Conservation (phyloP, 495 filamentous ascomycete species). For the Neurospora sublineolata region DNA sequence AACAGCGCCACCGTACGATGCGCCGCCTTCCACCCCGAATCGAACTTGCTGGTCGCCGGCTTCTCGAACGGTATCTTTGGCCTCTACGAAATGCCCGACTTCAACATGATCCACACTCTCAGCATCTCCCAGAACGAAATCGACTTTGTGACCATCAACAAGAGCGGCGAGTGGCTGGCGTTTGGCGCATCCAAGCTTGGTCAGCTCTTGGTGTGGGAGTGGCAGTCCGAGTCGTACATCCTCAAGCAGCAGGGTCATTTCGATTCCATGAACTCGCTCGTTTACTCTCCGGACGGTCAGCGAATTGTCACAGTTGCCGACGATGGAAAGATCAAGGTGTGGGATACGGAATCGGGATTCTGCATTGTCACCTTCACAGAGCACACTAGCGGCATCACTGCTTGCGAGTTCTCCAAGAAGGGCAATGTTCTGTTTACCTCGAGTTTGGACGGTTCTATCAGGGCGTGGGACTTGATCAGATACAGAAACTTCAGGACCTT, state of each 20-base stretch:
- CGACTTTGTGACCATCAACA: constrained; percentile 84
- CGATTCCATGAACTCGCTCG: constrained; percentile 88
- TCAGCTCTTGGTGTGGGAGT: constrained; percentile 95
- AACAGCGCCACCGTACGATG: constrained; percentile 78
- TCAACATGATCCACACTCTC: constrained; percentile 80
- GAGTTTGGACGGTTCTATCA: constrained; percentile 81
- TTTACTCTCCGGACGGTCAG: constrained; percentile 88
- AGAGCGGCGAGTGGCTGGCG: constrained; percentile 90
- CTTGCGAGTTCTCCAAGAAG: constrained; percentile 85
- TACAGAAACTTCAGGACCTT: constrained; percentile 97
- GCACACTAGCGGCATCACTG: constrained; percentile 90
- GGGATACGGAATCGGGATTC: constrained; percentile 93
- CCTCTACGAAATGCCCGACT: constrained; percentile 92
- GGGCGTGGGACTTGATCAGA: constrained; percentile 92
- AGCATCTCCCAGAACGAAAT: constrained; percentile 96
- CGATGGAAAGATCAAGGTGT: constrained; percentile 96
- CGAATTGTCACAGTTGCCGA: constrained; percentile 86
- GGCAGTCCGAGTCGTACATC: constrained; percentile 99
- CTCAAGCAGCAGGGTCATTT: constrained; percentile 96
- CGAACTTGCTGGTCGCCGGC: constrained; percentile 79
- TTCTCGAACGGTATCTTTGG: constrained; percentile 92
- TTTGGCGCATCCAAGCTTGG: constrained; percentile 95
- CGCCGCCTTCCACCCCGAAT: constrained; percentile 72
- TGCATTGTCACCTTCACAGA: constrained; percentile 97
- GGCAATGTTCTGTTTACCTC: constrained; percentile 92